These are phyloP conservation scores for Populus hybrid DNA, from an alignment of 441 rosid species.

Conservation along the genomic window DNA sequence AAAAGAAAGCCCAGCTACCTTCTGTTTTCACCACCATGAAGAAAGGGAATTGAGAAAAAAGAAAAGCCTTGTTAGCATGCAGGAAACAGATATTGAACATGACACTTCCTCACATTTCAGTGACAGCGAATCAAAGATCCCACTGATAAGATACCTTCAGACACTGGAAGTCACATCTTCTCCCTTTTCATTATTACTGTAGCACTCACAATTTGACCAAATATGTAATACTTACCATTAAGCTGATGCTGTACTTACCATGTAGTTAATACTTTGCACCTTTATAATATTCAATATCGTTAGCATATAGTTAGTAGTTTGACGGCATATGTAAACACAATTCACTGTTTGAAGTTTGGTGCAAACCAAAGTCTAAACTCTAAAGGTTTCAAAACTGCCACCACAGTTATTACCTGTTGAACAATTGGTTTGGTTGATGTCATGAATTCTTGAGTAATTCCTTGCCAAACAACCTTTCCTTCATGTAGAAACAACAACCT, in stretches of 20 bases:
- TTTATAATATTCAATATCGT: not conserved
- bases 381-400: not conserved
- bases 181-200: not conserved
- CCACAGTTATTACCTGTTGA: conserved; percentile 56
- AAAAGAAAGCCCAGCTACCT: not conserved
- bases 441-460: conserved; percentile 84
- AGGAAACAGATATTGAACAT: not conserved
- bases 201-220: not conserved
- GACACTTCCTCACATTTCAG: not conserved
- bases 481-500: conserved; percentile 91
- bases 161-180: not conserved
- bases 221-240: not conserved
- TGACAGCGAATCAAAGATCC: not conserved
- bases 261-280: not conserved
- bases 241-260: not conserved
- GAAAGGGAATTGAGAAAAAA: not conserved
- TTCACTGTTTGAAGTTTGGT: not conserved
- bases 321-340: not conserved
- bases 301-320: not conserved
- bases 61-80: not conserved
- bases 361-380: not conserved
- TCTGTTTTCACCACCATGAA: not conserved
- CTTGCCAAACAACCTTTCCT: conserved; percentile 91
- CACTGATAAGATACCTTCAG: not conserved
- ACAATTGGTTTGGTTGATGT: conserved; percentile 80